These are phyloP conservation scores for Euclidium syriacum DNA, from an alignment of 345 rosid genomes.

Conservation along the genomic window DNA sequence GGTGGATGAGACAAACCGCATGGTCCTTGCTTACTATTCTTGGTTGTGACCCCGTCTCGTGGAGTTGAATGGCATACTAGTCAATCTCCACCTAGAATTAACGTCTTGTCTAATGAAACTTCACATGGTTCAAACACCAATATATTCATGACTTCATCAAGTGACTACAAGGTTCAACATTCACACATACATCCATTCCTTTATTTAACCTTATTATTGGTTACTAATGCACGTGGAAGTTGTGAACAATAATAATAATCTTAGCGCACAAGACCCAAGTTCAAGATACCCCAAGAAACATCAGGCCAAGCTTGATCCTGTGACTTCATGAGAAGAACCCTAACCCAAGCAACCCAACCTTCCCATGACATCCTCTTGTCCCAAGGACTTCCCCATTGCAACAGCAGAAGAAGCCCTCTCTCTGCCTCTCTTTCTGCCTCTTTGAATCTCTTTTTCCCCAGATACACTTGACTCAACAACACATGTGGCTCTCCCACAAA, in stretches of 20 bases:
- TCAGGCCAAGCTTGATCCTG: constrained; percentile 81
- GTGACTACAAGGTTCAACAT: background rate
- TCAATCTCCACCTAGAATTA: no score
- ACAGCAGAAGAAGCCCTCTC: constrained; percentile 54
- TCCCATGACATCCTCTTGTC: constrained; percentile 93
- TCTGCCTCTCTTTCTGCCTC: constrained; percentile 63
- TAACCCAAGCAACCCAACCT: constrained; percentile 94
- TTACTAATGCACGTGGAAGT: background rate
- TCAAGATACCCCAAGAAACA: constrained; percentile 71
- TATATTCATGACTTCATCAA: background rate
- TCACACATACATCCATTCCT: background rate
- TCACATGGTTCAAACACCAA: no score
- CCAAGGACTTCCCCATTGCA: constrained; percentile 97
- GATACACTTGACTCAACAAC: constrained; percentile 58
- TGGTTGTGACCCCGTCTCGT: no score
- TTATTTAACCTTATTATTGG: background rate
- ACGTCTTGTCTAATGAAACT: no score
- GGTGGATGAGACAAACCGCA: no score
- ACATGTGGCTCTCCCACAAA: constrained; percentile 81
- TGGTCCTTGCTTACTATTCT: no score
- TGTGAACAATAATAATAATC: background rate
- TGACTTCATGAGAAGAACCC: constrained; percentile 74
- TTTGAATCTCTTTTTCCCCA: constrained; percentile 53
- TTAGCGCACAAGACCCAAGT: constrained; percentile 71
- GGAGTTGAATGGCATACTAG: no score